phyloP scores from a whole-genome alignment of 345 rosid genomes.

The Arabis alpina region DNA sequence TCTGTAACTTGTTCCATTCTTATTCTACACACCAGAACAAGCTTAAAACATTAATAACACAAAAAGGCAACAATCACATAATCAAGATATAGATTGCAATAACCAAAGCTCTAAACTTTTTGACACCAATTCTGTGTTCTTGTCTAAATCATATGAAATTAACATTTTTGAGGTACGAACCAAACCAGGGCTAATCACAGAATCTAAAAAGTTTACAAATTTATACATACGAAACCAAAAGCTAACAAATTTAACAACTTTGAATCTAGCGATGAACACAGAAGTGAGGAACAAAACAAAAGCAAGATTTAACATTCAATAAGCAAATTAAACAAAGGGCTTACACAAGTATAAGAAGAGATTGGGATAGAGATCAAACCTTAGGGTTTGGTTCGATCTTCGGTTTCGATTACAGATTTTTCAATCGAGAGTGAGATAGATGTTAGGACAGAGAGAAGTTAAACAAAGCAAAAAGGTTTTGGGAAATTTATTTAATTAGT shows the following conservation, averaged over 20 bases:
- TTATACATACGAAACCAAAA: slow-evolving; percentile 1
- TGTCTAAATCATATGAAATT: slow-evolving; percentile 3
- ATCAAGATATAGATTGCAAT: no score
- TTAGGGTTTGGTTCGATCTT: slow-evolving; percentile 10
- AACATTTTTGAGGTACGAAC: background rate
- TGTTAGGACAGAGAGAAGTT: background rate
- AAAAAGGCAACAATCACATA: background rate
- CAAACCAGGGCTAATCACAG: background rate
- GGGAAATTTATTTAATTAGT: no score
- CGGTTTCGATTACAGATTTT: background rate
- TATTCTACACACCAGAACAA: slow-evolving; percentile 7
- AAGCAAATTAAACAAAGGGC: no score
- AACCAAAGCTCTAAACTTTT: slow-evolving; percentile 18
- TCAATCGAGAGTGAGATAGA: background rate
- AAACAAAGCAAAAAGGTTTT: background rate
- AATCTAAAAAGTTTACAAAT: background rate
- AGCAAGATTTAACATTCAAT: background rate
- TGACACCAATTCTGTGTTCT: background rate
- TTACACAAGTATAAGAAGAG: slow-evolving; percentile 1
- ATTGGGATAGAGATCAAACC: slow-evolving; percentile 19
- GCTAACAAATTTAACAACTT: background rate
- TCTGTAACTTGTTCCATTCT: slow-evolving; percentile 38
- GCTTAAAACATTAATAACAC: slow-evolving; percentile 23
- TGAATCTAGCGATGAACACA: slow-evolving; percentile 8
- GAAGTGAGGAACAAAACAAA: background rate